phyloP scores from a whole-genome alignment of 2,329 filamentous ascomycete species.

The Delphinella strobiligena region DNA sequence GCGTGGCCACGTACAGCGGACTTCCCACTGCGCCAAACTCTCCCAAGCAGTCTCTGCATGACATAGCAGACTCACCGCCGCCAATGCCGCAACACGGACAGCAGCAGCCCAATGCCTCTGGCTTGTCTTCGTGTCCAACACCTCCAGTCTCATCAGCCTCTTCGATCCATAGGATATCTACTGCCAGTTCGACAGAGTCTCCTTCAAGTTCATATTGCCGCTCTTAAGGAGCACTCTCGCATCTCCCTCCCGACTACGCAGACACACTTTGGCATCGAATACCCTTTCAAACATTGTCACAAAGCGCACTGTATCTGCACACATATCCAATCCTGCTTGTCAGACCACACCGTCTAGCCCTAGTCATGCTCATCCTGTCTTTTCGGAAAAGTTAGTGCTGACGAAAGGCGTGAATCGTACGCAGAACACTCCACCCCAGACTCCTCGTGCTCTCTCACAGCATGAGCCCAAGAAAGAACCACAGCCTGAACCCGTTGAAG shows the following conservation, averaged over 20 bases:
- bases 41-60: conserved; percentile 13
- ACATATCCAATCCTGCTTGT: conserved; percentile 56
- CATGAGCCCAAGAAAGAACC: conserved; percentile 12
- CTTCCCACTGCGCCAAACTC: conserved; percentile 25
- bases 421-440: conserved; percentile 90
- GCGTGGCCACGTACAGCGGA: no score
- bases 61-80: conserved; percentile 14
- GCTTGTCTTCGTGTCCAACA: conserved; percentile 22
- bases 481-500: conserved; percentile 11
- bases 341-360: conserved; percentile 43
- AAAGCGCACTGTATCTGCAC: conserved; percentile 51
- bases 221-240: conserved; percentile 12
- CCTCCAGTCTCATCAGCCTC: conserved; percentile 29
- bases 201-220: conserved; percentile 1
- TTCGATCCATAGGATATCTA: conserved; percentile 21
- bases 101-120: no score
- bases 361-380: conserved; percentile 33
- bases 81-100: conserved; percentile 26
- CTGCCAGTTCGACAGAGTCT: conserved; percentile 12
- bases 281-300: conserved; percentile 55
- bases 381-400: conserved; percentile 52
- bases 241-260: conserved; percentile 19
- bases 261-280: conserved; percentile 28
- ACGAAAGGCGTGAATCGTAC: conserved; percentile 58
- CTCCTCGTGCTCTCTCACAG: conserved; percentile 70